Evolutionary conservation across 169 alveolate species (phyloP).

Genomic region (Plasmodium fragile): DNA sequence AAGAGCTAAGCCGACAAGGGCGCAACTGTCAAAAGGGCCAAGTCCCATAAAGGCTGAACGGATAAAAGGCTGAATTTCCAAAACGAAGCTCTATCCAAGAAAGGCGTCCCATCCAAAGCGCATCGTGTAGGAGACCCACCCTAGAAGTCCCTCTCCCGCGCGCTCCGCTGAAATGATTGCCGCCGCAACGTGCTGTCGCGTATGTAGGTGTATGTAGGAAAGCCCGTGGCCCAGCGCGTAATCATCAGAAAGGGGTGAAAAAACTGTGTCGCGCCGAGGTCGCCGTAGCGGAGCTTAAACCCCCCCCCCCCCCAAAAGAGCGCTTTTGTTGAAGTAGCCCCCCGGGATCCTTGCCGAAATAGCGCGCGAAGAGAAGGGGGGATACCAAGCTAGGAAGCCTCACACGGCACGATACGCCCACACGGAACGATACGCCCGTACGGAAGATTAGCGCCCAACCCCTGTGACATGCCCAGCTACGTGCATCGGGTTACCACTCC

Average conservation of each 20-base stretch:
- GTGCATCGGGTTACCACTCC: not conserved
- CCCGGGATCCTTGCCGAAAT: not conserved
- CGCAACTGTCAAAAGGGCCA: not conserved
- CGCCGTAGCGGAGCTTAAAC: not conserved
- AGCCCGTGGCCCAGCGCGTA: not conserved
- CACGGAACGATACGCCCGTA: not conserved
- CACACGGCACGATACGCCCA: not conserved
- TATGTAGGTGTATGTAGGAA: not conserved
- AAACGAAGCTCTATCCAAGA: not conserved
- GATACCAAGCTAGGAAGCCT: not conserved
- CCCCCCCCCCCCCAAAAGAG: no score
- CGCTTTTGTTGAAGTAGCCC: not conserved
- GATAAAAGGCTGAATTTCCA: not conserved
- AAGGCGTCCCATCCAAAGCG: not conserved
- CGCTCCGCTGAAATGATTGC: not conserved
- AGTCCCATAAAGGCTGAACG: not conserved
- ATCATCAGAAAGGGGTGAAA: not conserved
- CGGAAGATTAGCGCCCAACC: not conserved
- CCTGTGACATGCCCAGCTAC: not conserved
- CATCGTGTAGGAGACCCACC: not conserved
- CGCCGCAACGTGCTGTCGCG: not conserved
- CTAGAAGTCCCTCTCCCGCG: not conserved
- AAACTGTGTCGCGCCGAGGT: not conserved
- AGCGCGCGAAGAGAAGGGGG: not conserved
- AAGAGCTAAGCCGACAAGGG: not conserved